Conservation (phyloP, 2,329 filamentous ascomycete species). For the Beauveria scarabaeidicola region DNA sequence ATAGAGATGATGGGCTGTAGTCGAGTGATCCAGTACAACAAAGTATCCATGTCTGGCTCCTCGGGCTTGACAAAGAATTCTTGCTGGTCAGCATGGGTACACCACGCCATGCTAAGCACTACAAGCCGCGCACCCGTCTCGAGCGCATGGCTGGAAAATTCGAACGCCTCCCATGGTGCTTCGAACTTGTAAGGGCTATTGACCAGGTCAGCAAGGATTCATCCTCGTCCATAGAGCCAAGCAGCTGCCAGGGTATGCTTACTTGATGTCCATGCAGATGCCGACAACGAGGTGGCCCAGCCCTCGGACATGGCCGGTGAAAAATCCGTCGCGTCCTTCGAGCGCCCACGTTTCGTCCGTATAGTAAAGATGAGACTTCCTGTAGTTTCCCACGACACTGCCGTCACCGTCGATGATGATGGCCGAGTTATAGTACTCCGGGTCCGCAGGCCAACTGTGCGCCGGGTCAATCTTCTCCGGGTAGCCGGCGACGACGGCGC, state of each 20-base stretch:
- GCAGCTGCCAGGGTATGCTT: constrained; percentile 11
- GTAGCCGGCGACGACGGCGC: constrained; percentile 63
- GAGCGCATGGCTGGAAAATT: constrained; percentile 47
- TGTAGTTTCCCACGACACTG: constrained; percentile 51
- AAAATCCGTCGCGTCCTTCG: constrained; percentile 42
- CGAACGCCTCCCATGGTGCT: constrained; percentile 10
- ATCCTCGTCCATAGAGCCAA: rapidly evolving
- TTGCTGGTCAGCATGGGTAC: constrained; percentile 47
- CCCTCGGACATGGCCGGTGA: constrained; percentile 28
- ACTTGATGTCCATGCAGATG: constrained; percentile 51
- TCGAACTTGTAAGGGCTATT: constrained; percentile 12
- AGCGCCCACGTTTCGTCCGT: constrained; percentile 51
- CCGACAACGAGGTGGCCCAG: constrained; percentile 42
- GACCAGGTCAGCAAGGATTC: no score
- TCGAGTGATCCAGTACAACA: constrained; percentile 67
- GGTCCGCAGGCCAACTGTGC: constrained; percentile 38
- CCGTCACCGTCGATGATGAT: constrained; percentile 50
- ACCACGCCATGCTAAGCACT: constrained; percentile 71
- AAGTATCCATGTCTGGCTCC: constrained; percentile 62
- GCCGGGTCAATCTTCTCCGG: constrained; percentile 56
- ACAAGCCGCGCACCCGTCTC: constrained; percentile 50
- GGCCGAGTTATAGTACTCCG: constrained; percentile 47
- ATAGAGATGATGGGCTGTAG: constrained; percentile 55
- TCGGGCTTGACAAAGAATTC: constrained; percentile 38
- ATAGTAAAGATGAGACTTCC: constrained; percentile 49